These are phyloP conservation scores for Suillus sp. DNA, from an alignment of 768 basidiomycete species.

Conservation along the genomic window DNA sequence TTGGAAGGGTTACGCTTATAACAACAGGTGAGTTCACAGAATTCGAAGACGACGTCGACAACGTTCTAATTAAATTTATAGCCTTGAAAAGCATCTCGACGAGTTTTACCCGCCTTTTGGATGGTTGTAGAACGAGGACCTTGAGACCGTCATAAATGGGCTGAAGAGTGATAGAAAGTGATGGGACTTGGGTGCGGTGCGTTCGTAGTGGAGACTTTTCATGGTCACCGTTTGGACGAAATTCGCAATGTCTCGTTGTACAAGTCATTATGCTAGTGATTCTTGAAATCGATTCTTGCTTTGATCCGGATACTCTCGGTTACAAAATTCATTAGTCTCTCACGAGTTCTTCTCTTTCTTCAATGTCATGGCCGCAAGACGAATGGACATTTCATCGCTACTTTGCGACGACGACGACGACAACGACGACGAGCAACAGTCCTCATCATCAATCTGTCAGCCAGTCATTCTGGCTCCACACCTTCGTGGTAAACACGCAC, in stretches of 20 bases:
- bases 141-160: conserved; percentile 80
- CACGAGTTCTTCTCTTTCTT: conserved; percentile 6
- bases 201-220: conserved; percentile 60
- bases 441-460: conserved; percentile 18
- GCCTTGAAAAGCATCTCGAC: conserved; percentile 89
- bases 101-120: conserved; percentile 69
- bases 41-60: not conserved
- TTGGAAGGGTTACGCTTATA: conserved; percentile 50
- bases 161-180: conserved; percentile 66
- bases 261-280: conserved; percentile 33
- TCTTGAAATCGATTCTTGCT: not conserved
- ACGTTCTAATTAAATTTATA: conserved; percentile 26
- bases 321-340: conserved; percentile 5
- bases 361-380: conserved; percentile 56
- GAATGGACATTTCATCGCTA: conserved; percentile 77
- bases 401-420: conserved; percentile 60
- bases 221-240: conserved; percentile 63
- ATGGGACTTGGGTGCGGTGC: conserved; percentile 92
- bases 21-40: conserved; percentile 54
- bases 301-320: not conserved
- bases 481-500: conserved; percentile 24
- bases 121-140: conserved; percentile 77
- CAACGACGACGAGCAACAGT: conserved; percentile 14
- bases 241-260: conserved; percentile 93
- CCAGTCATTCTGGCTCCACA: conserved; percentile 37